These are phyloP conservation scores for Bidens hawaiensis DNA, from an alignment of 140 eudicot genomes.

Conservation along the genomic window DNA sequence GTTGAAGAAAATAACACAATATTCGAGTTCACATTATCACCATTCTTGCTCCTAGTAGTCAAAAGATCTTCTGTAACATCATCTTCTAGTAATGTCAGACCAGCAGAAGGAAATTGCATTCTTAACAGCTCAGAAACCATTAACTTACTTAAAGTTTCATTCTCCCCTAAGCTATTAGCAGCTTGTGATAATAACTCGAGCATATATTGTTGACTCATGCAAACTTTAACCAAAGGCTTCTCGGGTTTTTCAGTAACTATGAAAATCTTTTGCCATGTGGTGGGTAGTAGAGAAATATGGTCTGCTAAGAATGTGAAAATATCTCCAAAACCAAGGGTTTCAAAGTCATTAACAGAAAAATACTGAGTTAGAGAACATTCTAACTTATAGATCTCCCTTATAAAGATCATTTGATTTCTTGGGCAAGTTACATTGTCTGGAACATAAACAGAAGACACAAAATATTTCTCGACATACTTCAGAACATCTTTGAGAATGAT, in stretches of 20 bases:
- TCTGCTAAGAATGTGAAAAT: conserved; percentile 47
- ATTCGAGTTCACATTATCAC: conserved; percentile 29
- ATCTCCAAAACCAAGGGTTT: conserved; percentile 76
- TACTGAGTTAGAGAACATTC: conserved; percentile 51
- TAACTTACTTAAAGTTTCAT: conserved; percentile 41
- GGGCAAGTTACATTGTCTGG: conserved; percentile 18
- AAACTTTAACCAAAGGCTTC: conserved; percentile 47
- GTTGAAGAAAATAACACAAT: conserved; percentile 62
- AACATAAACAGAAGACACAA: conserved; percentile 24
- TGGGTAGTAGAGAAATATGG: conserved; percentile 46
- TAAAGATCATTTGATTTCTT: conserved; percentile 30
- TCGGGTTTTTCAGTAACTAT: conserved; percentile 23
- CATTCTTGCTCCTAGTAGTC: conserved; percentile 21
- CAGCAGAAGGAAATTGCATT: conserved; percentile 65
- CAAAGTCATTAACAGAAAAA: conserved; percentile 52
- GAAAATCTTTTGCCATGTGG: conserved; percentile 37
- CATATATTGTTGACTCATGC: conserved; percentile 57
- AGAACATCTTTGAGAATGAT: conserved; percentile 56
- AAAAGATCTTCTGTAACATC: conserved; percentile 24
- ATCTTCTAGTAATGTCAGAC: conserved; percentile 42
- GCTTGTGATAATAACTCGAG: conserved; percentile 64
- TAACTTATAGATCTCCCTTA: conserved; percentile 47
- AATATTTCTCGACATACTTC: conserved; percentile 37
- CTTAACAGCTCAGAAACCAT: conserved; percentile 52
- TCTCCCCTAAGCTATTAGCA: conserved; percentile 41